Evolutionary conservation across 306 rosid species (phyloP).

Genomic region (Rosa rugosa): DNA sequence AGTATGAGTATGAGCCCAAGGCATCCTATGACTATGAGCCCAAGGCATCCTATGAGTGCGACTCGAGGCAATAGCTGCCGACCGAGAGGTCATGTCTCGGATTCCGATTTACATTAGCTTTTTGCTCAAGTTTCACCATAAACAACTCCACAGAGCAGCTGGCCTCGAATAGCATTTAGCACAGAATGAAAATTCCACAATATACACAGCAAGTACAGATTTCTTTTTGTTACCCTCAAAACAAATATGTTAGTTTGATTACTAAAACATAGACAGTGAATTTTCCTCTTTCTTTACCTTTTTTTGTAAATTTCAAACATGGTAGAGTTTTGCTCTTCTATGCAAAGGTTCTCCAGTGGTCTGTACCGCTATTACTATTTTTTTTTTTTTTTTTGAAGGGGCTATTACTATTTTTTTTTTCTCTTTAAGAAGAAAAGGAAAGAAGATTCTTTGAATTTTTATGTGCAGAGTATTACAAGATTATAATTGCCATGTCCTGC

Average conservation of each 20-base stretch:
- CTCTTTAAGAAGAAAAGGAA: not conserved
- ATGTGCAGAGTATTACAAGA: not conserved
- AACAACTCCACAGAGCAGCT: slow-evolving; percentile 3
- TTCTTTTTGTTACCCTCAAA: slow-evolving; percentile 15
- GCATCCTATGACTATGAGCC: slow-evolving; percentile 12
- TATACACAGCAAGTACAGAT: not conserved
- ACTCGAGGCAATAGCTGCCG: slow-evolving; percentile 26
- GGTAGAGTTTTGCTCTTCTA: slow-evolving; percentile 4
- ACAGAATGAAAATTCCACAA: not conserved
- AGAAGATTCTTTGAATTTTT: not conserved
- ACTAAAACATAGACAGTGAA: not conserved
- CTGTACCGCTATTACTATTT: not conserved
- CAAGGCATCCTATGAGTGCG: not conserved
- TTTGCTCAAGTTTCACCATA: not conserved
- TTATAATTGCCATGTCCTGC: not conserved
- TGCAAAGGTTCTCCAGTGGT: not conserved
- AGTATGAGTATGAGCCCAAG: slow-evolving; percentile 21
- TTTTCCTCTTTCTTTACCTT: not conserved
- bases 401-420: not conserved
- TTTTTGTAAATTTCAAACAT: not conserved
- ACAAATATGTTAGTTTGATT: not conserved
- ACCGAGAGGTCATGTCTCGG: slow-evolving; percentile 37
- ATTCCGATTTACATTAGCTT: slow-evolving; percentile 35
- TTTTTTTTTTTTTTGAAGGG: not conserved
- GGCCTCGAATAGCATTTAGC: slow-evolving; percentile 5